Evolutionary conservation across 306 rosid genomes (phyloP).

Genomic region (Fragaria nilgerrensis): DNA sequence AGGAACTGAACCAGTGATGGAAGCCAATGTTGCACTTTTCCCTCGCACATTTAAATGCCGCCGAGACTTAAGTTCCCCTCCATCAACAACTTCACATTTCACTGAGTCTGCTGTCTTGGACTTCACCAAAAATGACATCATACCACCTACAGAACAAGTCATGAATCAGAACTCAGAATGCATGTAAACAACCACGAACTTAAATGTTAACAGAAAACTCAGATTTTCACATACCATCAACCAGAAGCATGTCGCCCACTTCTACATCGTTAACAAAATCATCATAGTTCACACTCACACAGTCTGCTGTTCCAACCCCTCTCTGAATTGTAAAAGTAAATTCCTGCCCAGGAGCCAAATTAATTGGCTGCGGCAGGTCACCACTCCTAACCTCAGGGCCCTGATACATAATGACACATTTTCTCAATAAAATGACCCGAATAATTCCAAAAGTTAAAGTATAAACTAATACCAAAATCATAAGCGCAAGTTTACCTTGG

Average conservation of each 20-base stretch:
- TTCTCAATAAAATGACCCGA: neutral
- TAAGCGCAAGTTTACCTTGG: slow-evolving; percentile 52
- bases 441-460: neutral
- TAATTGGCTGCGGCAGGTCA: slow-evolving; percentile 79
- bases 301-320: slow-evolving; percentile 73
- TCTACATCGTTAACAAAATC: slow-evolving; percentile 90
- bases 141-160: slow-evolving; percentile 68
- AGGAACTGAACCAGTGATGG: slow-evolving; percentile 79
- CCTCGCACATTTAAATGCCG: slow-evolving; percentile 97
- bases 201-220: neutral
- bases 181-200: neutral
- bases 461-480: neutral
- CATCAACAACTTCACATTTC: slow-evolving; percentile 94
- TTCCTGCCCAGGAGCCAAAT: slow-evolving; percentile 62
- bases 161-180: slow-evolving; percentile 26
- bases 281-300: slow-evolving; percentile 93
- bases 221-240: slow-evolving; percentile 56
- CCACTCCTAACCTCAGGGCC: slow-evolving; percentile 99
- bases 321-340: slow-evolving; percentile 84
- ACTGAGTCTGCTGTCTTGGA: slow-evolving; percentile 83
- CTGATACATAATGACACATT: slow-evolving; percentile 32
- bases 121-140: slow-evolving; percentile 85
- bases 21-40: slow-evolving; percentile 96
- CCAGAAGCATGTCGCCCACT: slow-evolving; percentile 84
- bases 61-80: slow-evolving; percentile 96